A percentile compares a stretch with the other conserved stretches of the same genome.
phyloP scores from a whole-genome alignment of 2,329 filamentous ascomycete genomes.

The Neonectria sp. region DNA sequence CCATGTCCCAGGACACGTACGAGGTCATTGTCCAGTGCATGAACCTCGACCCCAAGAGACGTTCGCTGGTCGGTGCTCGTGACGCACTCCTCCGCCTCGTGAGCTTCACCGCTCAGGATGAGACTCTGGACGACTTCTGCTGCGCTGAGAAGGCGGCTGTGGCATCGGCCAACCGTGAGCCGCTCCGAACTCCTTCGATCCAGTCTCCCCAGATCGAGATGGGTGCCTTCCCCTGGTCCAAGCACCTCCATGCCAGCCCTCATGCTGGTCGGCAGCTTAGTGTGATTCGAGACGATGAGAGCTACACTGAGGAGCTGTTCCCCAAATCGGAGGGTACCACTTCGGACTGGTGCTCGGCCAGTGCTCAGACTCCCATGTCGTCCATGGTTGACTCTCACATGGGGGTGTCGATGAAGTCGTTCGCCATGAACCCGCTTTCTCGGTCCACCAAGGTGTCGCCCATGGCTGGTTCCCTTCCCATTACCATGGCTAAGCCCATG shows the following conservation, averaged over 20 bases:
- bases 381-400: conserved; percentile 89
- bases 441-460: conserved; percentile 64
- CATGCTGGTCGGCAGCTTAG: conserved; percentile 87
- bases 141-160: conserved; percentile 83
- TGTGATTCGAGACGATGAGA: conserved; percentile 85
- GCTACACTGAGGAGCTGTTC: conserved; percentile 89
- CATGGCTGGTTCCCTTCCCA: conserved; percentile 80
- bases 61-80: conserved; percentile 84
- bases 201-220: conserved; percentile 86
- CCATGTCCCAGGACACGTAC: conserved; percentile 98
- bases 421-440: conserved; percentile 66
- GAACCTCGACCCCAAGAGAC: conserved; percentile 90
- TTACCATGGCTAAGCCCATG: conserved; percentile 83
- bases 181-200: conserved; percentile 94
- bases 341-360: conserved; percentile 84
- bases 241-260: conserved; percentile 85
- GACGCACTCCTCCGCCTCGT: conserved; percentile 84
- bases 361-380: conserved; percentile 82
- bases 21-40: conserved; percentile 93
- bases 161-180: conserved; percentile 91
- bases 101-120: conserved; percentile 94
- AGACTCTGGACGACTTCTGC: conserved; percentile 94
- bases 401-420: conserved; percentile 84
- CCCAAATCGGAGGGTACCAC: conserved; percentile 80
- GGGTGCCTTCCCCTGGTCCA: conserved; percentile 95